A percentile compares a stretch with the other conserved stretches of the same genome.
phyloP scores from a whole-genome alignment of 2,329 filamentous ascomycete genomes.

The Epichloe sp. region DNA sequence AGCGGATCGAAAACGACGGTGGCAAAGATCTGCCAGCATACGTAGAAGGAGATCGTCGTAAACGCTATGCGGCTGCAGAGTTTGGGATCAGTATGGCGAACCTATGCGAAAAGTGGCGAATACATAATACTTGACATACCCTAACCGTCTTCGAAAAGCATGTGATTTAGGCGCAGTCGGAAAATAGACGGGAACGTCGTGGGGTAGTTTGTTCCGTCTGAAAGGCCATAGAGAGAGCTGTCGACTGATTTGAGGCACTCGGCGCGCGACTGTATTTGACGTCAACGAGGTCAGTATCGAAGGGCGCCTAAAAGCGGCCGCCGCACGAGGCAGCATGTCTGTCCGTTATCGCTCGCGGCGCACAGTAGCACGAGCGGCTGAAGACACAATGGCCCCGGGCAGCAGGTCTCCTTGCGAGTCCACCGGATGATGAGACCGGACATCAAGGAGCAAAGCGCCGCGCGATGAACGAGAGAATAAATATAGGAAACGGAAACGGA shows the following conservation, averaged over 20 bases:
- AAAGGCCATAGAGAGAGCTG: slow-evolving; percentile 23
- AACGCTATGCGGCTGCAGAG: slow-evolving; percentile 16
- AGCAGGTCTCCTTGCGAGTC: background rate
- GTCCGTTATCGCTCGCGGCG: slow-evolving; percentile 1
- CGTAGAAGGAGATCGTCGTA: slow-evolving; percentile 19
- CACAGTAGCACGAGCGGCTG: background rate
- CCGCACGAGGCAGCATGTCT: slow-evolving; percentile 12
- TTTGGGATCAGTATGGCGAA: background rate
- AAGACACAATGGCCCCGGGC: background rate
- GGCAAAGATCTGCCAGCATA: slow-evolving; percentile 31
- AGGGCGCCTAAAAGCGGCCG: slow-evolving; percentile 11
- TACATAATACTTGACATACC: background rate
- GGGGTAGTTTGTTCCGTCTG: slow-evolving; percentile 11
- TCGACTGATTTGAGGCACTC: slow-evolving; percentile 5
- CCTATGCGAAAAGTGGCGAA: background rate
- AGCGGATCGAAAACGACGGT: slow-evolving; percentile 34
- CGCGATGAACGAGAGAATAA: background rate
- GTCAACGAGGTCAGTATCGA: slow-evolving; percentile 9
- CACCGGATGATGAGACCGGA: background rate
- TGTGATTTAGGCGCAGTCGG: slow-evolving; percentile 5
- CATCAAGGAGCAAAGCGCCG: background rate
- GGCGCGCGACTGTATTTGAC: slow-evolving; percentile 10
- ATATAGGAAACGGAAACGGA: background rate
- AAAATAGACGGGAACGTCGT: slow-evolving; percentile 22
- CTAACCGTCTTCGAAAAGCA: slow-evolving; percentile 4